These are phyloP conservation scores for Erucastrum elatum DNA, from an alignment of 345 rosid genomes.

Conservation along the genomic window DNA sequence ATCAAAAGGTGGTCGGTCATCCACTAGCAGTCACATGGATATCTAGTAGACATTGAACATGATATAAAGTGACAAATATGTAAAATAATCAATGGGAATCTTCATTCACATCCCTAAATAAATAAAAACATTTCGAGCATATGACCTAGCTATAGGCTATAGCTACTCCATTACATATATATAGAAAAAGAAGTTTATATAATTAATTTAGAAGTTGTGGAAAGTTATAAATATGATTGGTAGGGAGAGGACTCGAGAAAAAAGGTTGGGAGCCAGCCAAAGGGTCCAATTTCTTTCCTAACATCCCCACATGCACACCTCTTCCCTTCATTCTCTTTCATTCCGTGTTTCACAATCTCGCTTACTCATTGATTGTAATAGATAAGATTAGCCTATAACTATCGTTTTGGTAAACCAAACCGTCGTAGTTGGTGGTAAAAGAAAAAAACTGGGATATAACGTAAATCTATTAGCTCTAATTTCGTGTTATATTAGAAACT, in stretches of 20 bases:
- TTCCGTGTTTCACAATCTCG: no score
- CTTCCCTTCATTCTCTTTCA: conserved; percentile 18
- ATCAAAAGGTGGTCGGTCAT: conserved; percentile 20
- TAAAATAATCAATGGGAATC: conserved; percentile 32
- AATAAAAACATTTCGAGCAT: conserved; percentile 17
- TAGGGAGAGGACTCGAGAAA: conserved; percentile 30
- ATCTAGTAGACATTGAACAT: conserved; percentile 38
- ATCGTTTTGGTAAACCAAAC: no score
- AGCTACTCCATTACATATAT: conserved; percentile 1
- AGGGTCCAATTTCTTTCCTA: conserved; percentile 13
- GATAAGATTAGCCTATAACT: no score
- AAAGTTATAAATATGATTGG: conserved; percentile 36
- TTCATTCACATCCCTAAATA: conserved; percentile 6
- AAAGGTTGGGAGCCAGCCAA: neutral
- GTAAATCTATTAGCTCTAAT: no score
- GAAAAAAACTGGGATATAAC: no score
- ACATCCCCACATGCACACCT: conserved; percentile 39
- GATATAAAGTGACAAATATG: conserved; percentile 28
- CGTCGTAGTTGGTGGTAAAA: no score
- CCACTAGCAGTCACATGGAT: conserved; percentile 29
- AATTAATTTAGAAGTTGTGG: neutral
- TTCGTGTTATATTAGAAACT: no score
- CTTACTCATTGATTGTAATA: no score
- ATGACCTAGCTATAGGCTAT: conserved; percentile 16
- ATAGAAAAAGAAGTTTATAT: neutral